phyloP scores from a whole-genome alignment of 2,329 filamentous ascomycete genomes.

The Apiospora rasikravindrae region DNA sequence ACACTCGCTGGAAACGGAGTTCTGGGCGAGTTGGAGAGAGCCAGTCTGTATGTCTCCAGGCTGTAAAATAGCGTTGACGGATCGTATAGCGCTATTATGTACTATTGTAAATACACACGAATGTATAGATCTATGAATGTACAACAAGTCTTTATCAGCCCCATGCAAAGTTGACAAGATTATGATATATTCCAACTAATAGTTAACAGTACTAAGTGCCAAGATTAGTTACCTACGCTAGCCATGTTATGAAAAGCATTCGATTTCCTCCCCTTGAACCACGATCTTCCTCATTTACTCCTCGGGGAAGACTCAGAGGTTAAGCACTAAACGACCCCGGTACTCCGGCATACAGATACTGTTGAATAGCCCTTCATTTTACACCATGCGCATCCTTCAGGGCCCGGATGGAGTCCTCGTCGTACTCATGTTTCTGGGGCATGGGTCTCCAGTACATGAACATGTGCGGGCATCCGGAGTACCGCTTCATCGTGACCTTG shows the following conservation, averaged over 20 bases:
- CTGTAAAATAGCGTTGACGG: constrained; percentile 15
- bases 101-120: constrained; percentile 17
- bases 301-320: too few relatives aligned
- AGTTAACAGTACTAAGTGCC: too few relatives aligned
- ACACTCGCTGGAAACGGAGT: constrained; percentile 79
- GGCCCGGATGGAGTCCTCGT: constrained; percentile 38
- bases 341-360: too few relatives aligned
- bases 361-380: neutral
- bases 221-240: too few relatives aligned
- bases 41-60: constrained; percentile 45
- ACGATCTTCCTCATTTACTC: too few relatives aligned
- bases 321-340: too few relatives aligned
- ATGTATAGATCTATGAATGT: constrained; percentile 14
- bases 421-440: constrained; percentile 39
- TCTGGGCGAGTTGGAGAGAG: constrained; percentile 81
- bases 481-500: constrained; percentile 51
- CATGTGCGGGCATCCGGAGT: constrained; percentile 52
- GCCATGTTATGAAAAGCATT: too few relatives aligned
- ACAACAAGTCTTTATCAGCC: neutral
- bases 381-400: constrained; percentile 38
- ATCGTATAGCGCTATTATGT: neutral
- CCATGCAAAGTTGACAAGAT: neutral
- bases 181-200: too few relatives aligned
- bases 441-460: constrained; percentile 45
- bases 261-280: too few relatives aligned